These are phyloP conservation scores for Antitrichia curtipendula DNA, from an alignment of 225 moss, liverwort and hornwort genomes.

Conservation along the genomic window DNA sequence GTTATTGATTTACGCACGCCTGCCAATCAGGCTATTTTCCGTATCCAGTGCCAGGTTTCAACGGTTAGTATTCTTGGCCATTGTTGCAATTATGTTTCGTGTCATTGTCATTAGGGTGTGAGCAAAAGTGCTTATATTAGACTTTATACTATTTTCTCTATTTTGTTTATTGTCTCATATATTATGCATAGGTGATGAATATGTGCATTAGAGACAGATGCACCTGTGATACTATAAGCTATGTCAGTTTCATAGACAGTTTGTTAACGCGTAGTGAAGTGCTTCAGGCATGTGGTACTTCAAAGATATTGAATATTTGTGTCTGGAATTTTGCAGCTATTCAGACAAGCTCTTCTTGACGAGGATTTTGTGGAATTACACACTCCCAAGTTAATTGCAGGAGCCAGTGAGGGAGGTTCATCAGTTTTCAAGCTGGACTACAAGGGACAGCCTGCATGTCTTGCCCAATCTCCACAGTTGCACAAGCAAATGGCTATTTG, in stretches of 20 bases:
- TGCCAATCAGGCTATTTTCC: constrained; percentile 87
- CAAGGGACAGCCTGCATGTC: constrained; percentile 74
- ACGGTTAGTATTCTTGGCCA: constrained; percentile 22
- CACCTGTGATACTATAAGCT: background rate
- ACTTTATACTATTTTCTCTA: background rate
- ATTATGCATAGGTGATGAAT: background rate
- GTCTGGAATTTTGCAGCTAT: constrained; percentile 40
- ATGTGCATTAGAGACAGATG: background rate
- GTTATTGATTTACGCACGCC: constrained; percentile 83
- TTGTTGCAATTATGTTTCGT: background rate
- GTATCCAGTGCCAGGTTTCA: constrained; percentile 64
- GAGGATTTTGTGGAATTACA: constrained; percentile 77
- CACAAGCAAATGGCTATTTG: constrained; percentile 91
- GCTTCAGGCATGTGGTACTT: background rate
- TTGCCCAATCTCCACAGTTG: constrained; percentile 88
- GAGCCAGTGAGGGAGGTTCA: constrained; percentile 94
- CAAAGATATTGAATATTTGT: background rate
- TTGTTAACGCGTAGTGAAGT: background rate
- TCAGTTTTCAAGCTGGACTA: constrained; percentile 82
- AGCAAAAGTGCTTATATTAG: background rate
- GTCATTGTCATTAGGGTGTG: background rate
- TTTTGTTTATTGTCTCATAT: background rate
- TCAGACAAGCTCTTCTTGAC: constrained; percentile 59
- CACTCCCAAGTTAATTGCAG: constrained; percentile 81
- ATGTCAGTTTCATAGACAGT: background rate